Conservation (phyloP, 108 stramenopile species). For the Skeletonema grethae region DNA sequence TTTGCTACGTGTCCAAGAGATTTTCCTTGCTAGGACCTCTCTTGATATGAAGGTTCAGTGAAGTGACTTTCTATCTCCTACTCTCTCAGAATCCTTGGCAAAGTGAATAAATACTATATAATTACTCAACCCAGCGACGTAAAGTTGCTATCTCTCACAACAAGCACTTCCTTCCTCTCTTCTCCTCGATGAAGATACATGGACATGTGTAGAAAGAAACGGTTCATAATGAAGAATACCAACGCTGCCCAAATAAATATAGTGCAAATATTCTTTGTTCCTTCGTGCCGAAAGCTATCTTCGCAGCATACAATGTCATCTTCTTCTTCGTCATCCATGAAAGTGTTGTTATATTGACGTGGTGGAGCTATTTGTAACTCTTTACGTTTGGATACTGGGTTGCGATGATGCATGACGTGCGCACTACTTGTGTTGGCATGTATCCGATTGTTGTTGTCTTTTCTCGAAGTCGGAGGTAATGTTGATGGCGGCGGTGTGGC, state of each 20-base stretch:
- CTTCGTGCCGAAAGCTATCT: slow-evolving; percentile 24
- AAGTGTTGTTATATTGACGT: neutral
- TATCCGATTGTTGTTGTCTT: too few relatives aligned
- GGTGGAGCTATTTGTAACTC: neutral
- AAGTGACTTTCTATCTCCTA: too few relatives aligned
- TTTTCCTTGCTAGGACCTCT: too few relatives aligned
- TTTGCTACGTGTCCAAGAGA: too few relatives aligned
- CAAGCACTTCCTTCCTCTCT: neutral
- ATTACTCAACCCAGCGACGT: neutral
- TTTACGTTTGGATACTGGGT: neutral
- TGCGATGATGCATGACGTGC: neutral
- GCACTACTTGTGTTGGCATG: neutral
- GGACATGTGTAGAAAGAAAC: slow-evolving; percentile 42
- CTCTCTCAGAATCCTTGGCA: too few relatives aligned
- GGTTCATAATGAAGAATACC: slow-evolving; percentile 30
- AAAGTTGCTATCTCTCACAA: neutral
- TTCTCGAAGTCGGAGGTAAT: neutral
- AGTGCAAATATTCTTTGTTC: slow-evolving; percentile 46
- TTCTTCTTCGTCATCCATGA: slow-evolving; percentile 18
- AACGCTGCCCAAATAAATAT: slow-evolving; percentile 36
- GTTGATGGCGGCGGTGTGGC: neutral
- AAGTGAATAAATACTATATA: too few relatives aligned
- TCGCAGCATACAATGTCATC: slow-evolving; percentile 39
- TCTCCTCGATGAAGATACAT: slow-evolving; percentile 10
- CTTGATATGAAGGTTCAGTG: too few relatives aligned